Evolutionary conservation across 1,284 basidiomycete genomes (phyloP).

Genomic region (Mycosarcoma maydis): DNA sequence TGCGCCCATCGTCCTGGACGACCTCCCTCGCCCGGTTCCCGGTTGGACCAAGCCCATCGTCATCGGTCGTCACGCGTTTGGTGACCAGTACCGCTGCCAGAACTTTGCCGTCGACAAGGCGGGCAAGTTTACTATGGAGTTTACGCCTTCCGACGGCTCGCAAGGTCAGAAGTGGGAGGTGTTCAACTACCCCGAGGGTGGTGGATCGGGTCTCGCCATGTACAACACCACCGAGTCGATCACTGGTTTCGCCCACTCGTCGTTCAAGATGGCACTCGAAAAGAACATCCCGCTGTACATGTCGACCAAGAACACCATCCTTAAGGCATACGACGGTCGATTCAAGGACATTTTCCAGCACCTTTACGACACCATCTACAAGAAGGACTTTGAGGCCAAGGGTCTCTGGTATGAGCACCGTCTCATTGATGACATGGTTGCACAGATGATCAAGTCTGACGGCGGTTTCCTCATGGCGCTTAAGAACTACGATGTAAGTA

Average conservation of each 20-base stretch:
- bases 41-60: constrained; percentile 97
- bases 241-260: constrained; percentile 91
- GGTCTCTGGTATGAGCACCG: constrained; percentile 98
- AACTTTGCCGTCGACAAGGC: constrained; percentile 62
- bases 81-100: constrained; percentile 76
- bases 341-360: constrained; percentile 99
- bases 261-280: constrained; percentile 96
- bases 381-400: constrained; percentile 79
- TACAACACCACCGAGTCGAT: constrained; percentile 75
- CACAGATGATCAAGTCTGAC: constrained; percentile 93
- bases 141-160: constrained; percentile 54
- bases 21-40: constrained; percentile 85
- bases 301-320: constrained; percentile 66
- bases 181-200: constrained; percentile 61
- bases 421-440: constrained; percentile 75
- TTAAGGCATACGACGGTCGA: constrained; percentile 77
- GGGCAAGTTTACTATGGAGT: constrained; percentile 64
- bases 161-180: constrained; percentile 53
- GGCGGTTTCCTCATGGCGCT: constrained; percentile 95
- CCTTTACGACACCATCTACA: constrained; percentile 86
- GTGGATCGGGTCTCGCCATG: constrained; percentile 69
- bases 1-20: constrained; percentile 91
- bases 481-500: constrained; percentile 64
- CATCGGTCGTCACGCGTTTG: constrained; percentile 96
- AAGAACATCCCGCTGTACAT: constrained; percentile 86